Percentiles rank a stretch among this genome's conserved stretches.
Evolutionary conservation across 441 rosid genomes (phyloP).

Genomic region (Jatropha multifida): DNA sequence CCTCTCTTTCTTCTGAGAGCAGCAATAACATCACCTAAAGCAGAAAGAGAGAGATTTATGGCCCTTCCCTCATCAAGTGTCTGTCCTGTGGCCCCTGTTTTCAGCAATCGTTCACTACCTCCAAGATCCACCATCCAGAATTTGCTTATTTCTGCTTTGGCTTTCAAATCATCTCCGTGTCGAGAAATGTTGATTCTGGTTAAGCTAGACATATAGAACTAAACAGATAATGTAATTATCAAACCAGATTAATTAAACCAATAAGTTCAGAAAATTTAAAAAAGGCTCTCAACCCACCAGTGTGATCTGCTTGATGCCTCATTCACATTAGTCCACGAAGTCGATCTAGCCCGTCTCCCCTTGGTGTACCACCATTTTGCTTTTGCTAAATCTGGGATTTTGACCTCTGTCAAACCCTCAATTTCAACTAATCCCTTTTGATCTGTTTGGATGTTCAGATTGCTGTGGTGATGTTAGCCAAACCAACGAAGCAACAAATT

Average conservation of each 20-base stretch:
- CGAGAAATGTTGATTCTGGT: conserved; percentile 69
- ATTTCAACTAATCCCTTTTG: conserved; percentile 73
- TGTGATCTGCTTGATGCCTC: conserved; percentile 94
- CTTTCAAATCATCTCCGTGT: conserved; percentile 49
- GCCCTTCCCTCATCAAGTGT: conserved; percentile 89
- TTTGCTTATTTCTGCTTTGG: conserved; percentile 67
- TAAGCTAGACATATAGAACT: conserved; percentile 75
- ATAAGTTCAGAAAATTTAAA: conserved; percentile 12
- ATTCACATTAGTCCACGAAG: conserved; percentile 85
- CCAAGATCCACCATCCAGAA: conserved; percentile 98
- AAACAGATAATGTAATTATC: conserved; percentile 50
- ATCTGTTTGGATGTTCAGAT: conserved; percentile 88
- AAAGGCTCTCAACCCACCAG: conserved; percentile 60
- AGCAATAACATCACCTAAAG: conserved; percentile 90
- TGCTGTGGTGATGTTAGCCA: conserved; percentile 48
- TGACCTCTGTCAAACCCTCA: conserved; percentile 75
- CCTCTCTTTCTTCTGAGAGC: conserved; percentile 80
- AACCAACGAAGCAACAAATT: conserved; percentile 22
- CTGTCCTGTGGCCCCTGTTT: conserved; percentile 81
- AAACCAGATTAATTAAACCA: conserved; percentile 29
- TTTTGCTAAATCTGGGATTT: conserved; percentile 52
- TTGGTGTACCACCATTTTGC: conserved; percentile 82
- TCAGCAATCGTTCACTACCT: conserved; percentile 81
- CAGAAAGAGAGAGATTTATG: conserved; percentile 89
- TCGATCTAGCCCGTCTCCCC: conserved; percentile 72